Evolutionary conservation across 2,329 filamentous ascomycete species (phyloP).

Genomic region (Rutstroemia sp.): DNA sequence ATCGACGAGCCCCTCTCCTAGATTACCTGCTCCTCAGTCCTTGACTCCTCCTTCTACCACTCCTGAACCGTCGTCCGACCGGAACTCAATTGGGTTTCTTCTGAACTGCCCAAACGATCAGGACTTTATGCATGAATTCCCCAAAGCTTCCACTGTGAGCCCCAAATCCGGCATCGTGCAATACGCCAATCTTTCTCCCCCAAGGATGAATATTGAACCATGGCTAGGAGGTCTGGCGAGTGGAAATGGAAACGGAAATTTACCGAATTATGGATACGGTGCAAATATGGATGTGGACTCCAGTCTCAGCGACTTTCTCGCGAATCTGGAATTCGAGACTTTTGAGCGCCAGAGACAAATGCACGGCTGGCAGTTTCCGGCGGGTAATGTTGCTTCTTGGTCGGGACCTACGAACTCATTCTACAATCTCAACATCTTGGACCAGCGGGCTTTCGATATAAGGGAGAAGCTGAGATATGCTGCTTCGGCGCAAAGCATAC

Average conservation of each 20-base stretch:
- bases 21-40: constrained; percentile 10
- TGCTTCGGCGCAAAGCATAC: constrained; percentile 14
- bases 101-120: constrained; percentile 25
- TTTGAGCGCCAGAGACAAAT: constrained; percentile 23
- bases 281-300: constrained; percentile 14
- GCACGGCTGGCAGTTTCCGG: constrained; percentile 21
- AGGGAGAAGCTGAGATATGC: constrained; percentile 25
- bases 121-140: constrained; percentile 27
- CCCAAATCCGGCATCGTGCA: constrained; percentile 11
- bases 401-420: constrained; percentile 14
- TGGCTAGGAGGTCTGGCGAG: neutral
- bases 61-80: constrained; percentile 23
- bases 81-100: constrained; percentile 29
- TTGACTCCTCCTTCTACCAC: constrained; percentile 15
- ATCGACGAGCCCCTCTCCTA: constrained; percentile 17
- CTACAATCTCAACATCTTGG: constrained; percentile 19
- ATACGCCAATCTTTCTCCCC: constrained; percentile 10
- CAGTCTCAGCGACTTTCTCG: constrained; percentile 19
- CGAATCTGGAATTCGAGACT: constrained; percentile 22
- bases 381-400: constrained; percentile 20
- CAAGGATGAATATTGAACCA: constrained; percentile 10
- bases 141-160: constrained; percentile 21
- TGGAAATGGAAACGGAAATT: neutral
- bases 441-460: constrained; percentile 24
- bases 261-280: constrained; percentile 5